phyloP scores from a whole-genome alignment of 2,329 filamentous ascomycete species.

The Cucurbitaria berberidis region DNA sequence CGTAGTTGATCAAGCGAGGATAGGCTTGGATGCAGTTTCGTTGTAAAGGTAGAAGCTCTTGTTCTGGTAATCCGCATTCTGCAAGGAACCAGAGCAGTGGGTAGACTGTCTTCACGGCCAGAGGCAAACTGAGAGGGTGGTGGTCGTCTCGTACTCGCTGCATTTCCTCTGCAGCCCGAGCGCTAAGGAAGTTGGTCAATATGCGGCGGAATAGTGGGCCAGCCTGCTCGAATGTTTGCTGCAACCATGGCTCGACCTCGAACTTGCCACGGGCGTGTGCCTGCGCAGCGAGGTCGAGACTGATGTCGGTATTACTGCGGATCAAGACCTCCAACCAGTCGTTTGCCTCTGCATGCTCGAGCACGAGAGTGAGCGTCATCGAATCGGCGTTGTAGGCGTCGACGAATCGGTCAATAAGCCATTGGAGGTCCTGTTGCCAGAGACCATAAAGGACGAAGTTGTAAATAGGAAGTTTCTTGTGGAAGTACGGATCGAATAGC shows the following conservation, averaged over 20 bases:
- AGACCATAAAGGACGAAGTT: slow-evolving; percentile 90
- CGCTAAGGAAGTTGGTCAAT: slow-evolving; percentile 79
- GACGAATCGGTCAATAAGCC: slow-evolving; percentile 81
- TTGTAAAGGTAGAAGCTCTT: slow-evolving; percentile 81
- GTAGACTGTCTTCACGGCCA: slow-evolving; percentile 85
- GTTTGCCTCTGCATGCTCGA: slow-evolving; percentile 81
- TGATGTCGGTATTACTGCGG: slow-evolving; percentile 80
- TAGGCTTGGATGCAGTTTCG: slow-evolving; percentile 90
- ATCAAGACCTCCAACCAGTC: slow-evolving; percentile 84
- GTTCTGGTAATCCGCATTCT: slow-evolving; percentile 61
- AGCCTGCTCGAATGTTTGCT: slow-evolving; percentile 68
- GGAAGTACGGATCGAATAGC: slow-evolving; percentile 82
- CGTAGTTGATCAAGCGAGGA: slow-evolving; percentile 94
- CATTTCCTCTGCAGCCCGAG: slow-evolving; percentile 83
- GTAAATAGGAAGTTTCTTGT: slow-evolving; percentile 77
- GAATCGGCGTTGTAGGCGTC: slow-evolving; percentile 75
- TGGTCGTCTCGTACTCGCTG: slow-evolving; percentile 74
- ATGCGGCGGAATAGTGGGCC: slow-evolving; percentile 71
- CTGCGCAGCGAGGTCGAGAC: slow-evolving; percentile 83
- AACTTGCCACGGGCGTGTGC: slow-evolving; percentile 82
- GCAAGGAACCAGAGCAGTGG: slow-evolving; percentile 77
- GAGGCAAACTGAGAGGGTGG: slow-evolving; percentile 71
- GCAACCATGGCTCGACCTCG: slow-evolving; percentile 81
- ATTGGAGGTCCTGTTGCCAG: slow-evolving; percentile 88
- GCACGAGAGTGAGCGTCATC: slow-evolving; percentile 70